These are phyloP conservation scores for Gossypium arboreum DNA, from an alignment of 345 rosid species.

Conservation along the genomic window DNA sequence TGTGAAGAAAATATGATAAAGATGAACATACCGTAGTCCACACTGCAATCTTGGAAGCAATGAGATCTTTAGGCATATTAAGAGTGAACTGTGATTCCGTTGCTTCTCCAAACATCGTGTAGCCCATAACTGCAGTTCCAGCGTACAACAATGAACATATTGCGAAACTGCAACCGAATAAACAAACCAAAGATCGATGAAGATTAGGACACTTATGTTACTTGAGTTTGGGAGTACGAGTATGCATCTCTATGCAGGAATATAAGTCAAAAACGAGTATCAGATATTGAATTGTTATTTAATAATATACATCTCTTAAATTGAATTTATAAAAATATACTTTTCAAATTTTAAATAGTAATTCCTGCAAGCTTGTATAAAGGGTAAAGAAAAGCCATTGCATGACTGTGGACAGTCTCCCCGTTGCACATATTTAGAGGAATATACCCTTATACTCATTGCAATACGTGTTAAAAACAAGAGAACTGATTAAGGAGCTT, in stretches of 20 bases:
- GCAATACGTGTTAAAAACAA: no score
- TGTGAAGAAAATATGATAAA: background rate
- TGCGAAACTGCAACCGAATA: slow-evolving; percentile 47
- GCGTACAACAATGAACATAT: slow-evolving; percentile 76
- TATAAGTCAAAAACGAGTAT: background rate
- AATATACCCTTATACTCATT: background rate
- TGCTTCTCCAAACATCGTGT: slow-evolving; percentile 78
- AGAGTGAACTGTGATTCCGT: slow-evolving; percentile 82
- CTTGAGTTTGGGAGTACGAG: no score
- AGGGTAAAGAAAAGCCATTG: no score
- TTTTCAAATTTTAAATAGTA: no score
- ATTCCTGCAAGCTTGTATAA: no score
- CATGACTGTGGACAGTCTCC: no score
- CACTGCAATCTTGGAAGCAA: slow-evolving; percentile 90
- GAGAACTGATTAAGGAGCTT: background rate
- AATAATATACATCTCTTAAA: no score
- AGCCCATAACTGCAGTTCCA: slow-evolving; percentile 84
- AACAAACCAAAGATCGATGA: background rate
- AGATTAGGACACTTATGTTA: background rate
- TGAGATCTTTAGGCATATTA: slow-evolving; percentile 76
- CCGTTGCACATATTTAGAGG: background rate
- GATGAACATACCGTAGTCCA: slow-evolving; percentile 75
- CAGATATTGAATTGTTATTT: background rate
- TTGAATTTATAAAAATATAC: no score
- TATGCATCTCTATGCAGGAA: no score